phyloP scores from a whole-genome alignment of 805 yeast species.

The Ogataea allantospora region DNA sequence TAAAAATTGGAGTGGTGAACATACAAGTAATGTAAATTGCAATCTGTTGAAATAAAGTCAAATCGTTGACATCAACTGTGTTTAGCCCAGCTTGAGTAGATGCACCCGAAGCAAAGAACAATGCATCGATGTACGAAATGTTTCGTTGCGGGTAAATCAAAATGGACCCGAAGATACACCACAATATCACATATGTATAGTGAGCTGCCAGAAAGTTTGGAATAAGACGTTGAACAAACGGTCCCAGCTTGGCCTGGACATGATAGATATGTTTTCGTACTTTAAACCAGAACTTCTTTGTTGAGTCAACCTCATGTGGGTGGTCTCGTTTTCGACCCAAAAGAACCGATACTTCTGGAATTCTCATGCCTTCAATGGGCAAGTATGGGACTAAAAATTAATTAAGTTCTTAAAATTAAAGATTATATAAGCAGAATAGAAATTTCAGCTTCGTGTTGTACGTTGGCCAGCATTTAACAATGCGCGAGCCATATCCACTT shows the following conservation, averaged over 20 bases:
- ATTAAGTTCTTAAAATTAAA: too few species aligned
- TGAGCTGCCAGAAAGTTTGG: slow-evolving; percentile 66
- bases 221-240: slow-evolving; percentile 39
- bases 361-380: background rate
- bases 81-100: slow-evolving; percentile 91
- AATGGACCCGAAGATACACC: slow-evolving; percentile 67
- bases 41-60: slow-evolving; percentile 78
- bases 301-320: slow-evolving; percentile 10
- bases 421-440: slow-evolving; percentile 1
- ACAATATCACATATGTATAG: slow-evolving; percentile 63
- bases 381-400: background rate
- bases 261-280: slow-evolving; percentile 38
- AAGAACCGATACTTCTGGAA: background rate
- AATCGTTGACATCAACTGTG: slow-evolving; percentile 63
- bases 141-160: slow-evolving; percentile 74
- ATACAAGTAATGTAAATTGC: slow-evolving; percentile 59
- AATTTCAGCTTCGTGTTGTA: background rate
- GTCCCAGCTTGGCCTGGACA: slow-evolving; percentile 38
- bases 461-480: slow-evolving; percentile 8
- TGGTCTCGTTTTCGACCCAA: slow-evolving; percentile 5
- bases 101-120: slow-evolving; percentile 75
- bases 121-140: slow-evolving; percentile 68
- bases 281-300: slow-evolving; percentile 30
- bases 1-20: slow-evolving; percentile 82
- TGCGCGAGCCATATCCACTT: slow-evolving; percentile 14